These are phyloP conservation scores for Gnaphalium uliginosum DNA, from an alignment of 129 eudicot species.

Conservation along the genomic window DNA sequence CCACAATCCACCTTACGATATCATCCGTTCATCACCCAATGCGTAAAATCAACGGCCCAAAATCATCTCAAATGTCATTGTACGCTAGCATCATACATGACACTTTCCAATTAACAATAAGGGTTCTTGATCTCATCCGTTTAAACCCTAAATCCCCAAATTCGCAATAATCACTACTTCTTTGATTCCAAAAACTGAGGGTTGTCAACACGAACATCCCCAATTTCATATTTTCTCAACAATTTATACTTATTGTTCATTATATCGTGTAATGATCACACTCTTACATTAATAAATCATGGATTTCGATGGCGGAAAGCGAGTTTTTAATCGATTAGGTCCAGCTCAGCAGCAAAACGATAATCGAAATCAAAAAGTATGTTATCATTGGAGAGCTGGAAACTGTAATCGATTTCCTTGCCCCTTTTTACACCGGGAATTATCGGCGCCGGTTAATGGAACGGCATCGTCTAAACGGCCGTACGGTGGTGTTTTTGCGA, in stretches of 20 bases:
- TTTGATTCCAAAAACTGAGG: neutral
- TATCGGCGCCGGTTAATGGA: constrained; percentile 46
- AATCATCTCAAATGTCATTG: too few species aligned
- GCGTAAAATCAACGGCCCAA: neutral
- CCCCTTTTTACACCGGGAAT: constrained; percentile 59
- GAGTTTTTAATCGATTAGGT: constrained; percentile 38
- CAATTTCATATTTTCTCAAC: neutral
- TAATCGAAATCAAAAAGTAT: constrained; percentile 39
- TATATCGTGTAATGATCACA: constrained; percentile 32
- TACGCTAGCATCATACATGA: neutral
- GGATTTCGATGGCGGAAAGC: constrained; percentile 44
- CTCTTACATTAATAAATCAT: constrained; percentile 14
- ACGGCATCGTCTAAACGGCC: constrained; percentile 51
- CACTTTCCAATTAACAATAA: neutral
- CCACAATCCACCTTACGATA: neutral
- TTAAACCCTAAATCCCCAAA: neutral
- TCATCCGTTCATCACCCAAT: neutral
- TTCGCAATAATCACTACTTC: neutral
- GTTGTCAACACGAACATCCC: neutral
- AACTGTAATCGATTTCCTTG: constrained; percentile 48
- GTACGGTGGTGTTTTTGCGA: constrained; percentile 37
- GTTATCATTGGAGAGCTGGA: constrained; percentile 58
- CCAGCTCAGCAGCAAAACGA: constrained; percentile 24
- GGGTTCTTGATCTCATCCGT: constrained; percentile 28
- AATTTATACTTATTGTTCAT: neutral